Conservation (phyloP, 345 rosid genomes). For the Erodium maritimum region DNA sequence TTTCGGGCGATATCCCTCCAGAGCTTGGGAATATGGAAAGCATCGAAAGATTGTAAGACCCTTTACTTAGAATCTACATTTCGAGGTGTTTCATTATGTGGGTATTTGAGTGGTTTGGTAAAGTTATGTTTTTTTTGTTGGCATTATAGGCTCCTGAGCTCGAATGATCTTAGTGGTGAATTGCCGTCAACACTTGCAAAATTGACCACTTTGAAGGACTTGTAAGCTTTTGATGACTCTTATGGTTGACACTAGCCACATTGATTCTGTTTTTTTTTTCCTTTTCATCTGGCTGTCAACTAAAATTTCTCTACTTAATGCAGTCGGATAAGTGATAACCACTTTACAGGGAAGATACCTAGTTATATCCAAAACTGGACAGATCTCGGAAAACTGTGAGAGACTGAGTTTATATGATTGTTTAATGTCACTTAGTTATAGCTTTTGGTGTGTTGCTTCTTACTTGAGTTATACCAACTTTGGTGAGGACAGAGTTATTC, state of each 20-base stretch:
- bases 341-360: slow-evolving; percentile 7
- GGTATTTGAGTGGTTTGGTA: neutral
- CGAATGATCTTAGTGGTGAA: slow-evolving; percentile 16
- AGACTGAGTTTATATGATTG: neutral
- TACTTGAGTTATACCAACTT: neutral
- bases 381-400: slow-evolving; percentile 2
- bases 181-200: slow-evolving; percentile 13
- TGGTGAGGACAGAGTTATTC: slow-evolving; percentile 3
- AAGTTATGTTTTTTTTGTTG: neutral
- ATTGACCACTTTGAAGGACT: neutral
- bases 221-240: slow-evolving; percentile 3
- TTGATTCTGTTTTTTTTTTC: no score
- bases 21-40: slow-evolving; percentile 4
- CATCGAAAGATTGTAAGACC: neutral
- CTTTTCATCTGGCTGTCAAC: neutral
- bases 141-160: slow-evolving; percentile 9
- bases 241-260: neutral
- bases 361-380: slow-evolving; percentile 9
- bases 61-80: neutral
- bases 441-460: neutral
- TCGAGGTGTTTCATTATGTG: neutral
- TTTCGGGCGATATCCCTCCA: slow-evolving; percentile 3
- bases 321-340: slow-evolving; percentile 8
- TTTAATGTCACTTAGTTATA: neutral
- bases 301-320: neutral